Percentiles rank a stretch among this genome's conserved stretches.
Evolutionary conservation across 305 asterid species (phyloP).

Genomic region (Rubia peregrina): DNA sequence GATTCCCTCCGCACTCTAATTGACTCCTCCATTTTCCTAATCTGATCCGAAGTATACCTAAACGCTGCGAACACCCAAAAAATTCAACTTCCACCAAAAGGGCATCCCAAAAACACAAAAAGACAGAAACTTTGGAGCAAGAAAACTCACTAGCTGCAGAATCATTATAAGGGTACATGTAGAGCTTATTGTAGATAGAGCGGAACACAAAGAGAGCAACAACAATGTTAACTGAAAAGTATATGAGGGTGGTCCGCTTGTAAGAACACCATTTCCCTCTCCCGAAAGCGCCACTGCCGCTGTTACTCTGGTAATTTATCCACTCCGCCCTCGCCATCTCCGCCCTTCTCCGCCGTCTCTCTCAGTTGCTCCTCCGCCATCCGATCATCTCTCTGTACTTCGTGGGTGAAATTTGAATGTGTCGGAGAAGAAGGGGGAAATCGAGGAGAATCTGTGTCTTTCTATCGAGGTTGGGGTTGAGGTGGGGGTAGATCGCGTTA

Average conservation of each 20-base stretch:
- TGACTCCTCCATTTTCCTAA: constrained; percentile 78
- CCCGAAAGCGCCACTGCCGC: constrained; percentile 23
- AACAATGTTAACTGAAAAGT: constrained; percentile 64
- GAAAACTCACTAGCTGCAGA: constrained; percentile 37
- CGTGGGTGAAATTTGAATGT: constrained; percentile 19
- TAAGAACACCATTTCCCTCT: constrained; percentile 57
- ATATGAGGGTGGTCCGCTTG: constrained; percentile 58
- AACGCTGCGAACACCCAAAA: constrained; percentile 40
- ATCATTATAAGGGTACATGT: constrained; percentile 47
- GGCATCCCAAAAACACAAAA: constrained; percentile 13
- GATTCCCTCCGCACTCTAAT: constrained; percentile 59
- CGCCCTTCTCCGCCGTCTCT: constrained; percentile 15
- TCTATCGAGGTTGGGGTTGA: background rate
- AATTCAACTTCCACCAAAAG: constrained; percentile 12
- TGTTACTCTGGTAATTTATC: constrained; percentile 24
- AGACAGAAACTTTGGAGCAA: constrained; percentile 7
- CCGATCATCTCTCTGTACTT: constrained; percentile 33
- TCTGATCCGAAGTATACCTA: constrained; percentile 63
- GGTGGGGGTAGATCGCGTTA: constrained; percentile 6
- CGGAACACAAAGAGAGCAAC: constrained; percentile 74
- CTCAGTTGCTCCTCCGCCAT: constrained; percentile 47
- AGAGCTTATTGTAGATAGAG: constrained; percentile 60
- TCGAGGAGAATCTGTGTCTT: background rate
- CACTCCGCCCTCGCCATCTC: constrained; percentile 74
- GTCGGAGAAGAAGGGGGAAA: background rate